Conservation (phyloP, 2,329 filamentous ascomycete species). For the Sodiomyces alkalinus region DNA sequence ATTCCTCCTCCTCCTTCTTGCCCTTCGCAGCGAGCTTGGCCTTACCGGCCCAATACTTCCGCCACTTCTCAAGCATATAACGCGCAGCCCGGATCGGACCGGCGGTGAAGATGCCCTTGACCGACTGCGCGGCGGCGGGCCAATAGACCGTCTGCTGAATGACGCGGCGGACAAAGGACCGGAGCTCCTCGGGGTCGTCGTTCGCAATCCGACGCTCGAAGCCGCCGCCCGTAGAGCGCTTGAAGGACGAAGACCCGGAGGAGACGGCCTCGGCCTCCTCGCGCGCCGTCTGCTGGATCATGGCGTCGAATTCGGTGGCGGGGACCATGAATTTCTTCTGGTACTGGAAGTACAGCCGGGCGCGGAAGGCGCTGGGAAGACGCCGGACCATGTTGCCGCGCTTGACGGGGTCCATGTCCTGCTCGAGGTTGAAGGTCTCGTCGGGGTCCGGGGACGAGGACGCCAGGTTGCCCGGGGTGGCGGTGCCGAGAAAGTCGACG, state of each 20-base stretch:
- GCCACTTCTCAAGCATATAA: conserved; percentile 72
- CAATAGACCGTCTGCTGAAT: conserved; percentile 83
- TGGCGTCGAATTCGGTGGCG: conserved; percentile 64
- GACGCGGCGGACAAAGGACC: conserved; percentile 53
- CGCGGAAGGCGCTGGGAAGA: conserved; percentile 71
- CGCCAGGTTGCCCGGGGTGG: conserved; percentile 30
- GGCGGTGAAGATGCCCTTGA: conserved; percentile 72
- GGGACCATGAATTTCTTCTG: conserved; percentile 83
- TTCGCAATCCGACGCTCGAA: conserved; percentile 78
- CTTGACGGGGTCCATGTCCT: conserved; percentile 86
- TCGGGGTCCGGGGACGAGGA: conserved; percentile 20
- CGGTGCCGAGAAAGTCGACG: conserved; percentile 52
- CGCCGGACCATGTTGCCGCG: conserved; percentile 94
- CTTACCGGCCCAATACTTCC: conserved; percentile 41
- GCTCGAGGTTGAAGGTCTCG: conserved; percentile 52
- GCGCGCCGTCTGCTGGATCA: conserved; percentile 65
- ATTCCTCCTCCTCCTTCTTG: conserved; percentile 5
- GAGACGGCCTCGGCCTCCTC: conserved; percentile 47
- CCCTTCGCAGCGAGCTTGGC: conserved; percentile 8
- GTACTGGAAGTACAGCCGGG: conserved; percentile 87
- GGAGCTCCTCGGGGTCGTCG: conserved; percentile 51
- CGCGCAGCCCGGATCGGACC: conserved; percentile 54
- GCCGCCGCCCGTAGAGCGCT: conserved; percentile 59
- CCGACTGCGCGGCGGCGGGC: conserved; percentile 77
- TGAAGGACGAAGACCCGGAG: too few relatives aligned